Evolutionary conservation across 768 basidiomycete genomes (phyloP).

Genomic region (Lentinula edodes): DNA sequence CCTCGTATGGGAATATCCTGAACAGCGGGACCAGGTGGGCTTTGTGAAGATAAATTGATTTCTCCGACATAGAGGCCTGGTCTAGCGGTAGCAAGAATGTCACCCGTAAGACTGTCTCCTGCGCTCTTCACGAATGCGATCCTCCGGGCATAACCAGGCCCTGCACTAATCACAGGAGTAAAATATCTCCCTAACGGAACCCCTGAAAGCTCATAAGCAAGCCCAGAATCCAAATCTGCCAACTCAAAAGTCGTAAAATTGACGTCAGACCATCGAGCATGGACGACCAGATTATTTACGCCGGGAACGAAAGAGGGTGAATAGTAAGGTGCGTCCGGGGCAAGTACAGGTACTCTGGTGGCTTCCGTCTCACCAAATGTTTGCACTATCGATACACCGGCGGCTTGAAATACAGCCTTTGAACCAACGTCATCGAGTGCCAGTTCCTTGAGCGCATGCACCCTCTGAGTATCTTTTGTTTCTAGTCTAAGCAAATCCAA

Average conservation of each 20-base stretch:
- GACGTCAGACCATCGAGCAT: constrained; percentile 64
- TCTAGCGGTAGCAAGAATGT: constrained; percentile 58
- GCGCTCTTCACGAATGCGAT: constrained; percentile 62
- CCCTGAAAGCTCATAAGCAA: constrained; percentile 44
- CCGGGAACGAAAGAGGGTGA: constrained; percentile 63
- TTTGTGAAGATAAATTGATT: constrained; percentile 38
- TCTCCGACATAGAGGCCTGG: constrained; percentile 62
- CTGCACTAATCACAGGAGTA: constrained; percentile 49
- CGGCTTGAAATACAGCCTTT: constrained; percentile 59
- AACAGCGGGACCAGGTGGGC: constrained; percentile 9
- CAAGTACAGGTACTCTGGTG: constrained; percentile 40
- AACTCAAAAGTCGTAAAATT: constrained; percentile 63
- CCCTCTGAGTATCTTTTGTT: constrained; percentile 46
- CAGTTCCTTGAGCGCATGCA: constrained; percentile 60
- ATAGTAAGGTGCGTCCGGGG: constrained; percentile 48
- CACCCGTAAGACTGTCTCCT: constrained; percentile 54
- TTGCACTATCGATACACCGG: constrained; percentile 49
- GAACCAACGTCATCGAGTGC: constrained; percentile 48
- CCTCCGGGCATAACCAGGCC: constrained; percentile 31
- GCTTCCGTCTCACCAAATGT: constrained; percentile 26
- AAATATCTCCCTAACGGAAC: constrained; percentile 64
- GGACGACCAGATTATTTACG: constrained; percentile 45
- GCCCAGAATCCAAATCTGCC: constrained; percentile 40
- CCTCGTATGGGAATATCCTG: constrained; percentile 37
- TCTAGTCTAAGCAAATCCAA: constrained; percentile 49